Conservation (phyloP, 2,329 filamentous ascomycete genomes). For the Seiridium cupressi region DNA sequence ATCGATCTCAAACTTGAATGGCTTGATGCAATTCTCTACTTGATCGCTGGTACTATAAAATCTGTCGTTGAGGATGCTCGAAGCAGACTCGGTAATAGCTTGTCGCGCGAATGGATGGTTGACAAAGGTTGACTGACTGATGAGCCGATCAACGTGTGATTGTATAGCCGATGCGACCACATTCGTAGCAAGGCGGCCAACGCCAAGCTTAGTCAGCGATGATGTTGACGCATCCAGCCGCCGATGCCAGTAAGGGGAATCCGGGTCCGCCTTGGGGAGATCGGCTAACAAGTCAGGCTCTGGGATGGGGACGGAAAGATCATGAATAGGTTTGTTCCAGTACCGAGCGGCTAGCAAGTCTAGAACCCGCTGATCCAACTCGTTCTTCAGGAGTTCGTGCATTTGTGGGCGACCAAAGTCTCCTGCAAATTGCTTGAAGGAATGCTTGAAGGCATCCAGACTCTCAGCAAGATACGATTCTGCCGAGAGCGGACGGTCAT, state of each 20-base stretch:
- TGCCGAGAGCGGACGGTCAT: conserved; percentile 89
- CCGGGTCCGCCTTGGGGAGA: conserved; percentile 80
- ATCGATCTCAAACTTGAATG: conserved; percentile 97
- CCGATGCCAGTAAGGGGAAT: conserved; percentile 87
- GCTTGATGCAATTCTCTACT: conserved; percentile 98
- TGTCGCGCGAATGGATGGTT: conserved; percentile 89
- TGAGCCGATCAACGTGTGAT: conserved; percentile 74
- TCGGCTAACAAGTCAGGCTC: conserved; percentile 74
- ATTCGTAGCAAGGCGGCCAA: conserved; percentile 87
- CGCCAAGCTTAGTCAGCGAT: conserved; percentile 87
- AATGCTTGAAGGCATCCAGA: conserved; percentile 94
- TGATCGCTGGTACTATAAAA: conserved; percentile 98
- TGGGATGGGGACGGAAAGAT: conserved; percentile 63
- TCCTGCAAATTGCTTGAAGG: conserved; percentile 91
- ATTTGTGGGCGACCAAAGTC: conserved; percentile 88
- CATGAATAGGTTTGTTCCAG: conserved; percentile 95
- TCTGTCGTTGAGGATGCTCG: conserved; percentile 85
- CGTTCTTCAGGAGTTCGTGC: conserved; percentile 82
- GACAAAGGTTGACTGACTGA: conserved; percentile 79
- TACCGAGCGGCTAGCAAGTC: conserved; percentile 91
- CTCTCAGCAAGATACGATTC: conserved; percentile 97
- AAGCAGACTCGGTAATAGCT: conserved; percentile 88
- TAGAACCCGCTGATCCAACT: conserved; percentile 91
- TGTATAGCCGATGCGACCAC: conserved; percentile 89
- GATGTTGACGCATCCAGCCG: conserved; percentile 92